A percentile compares a stretch with the other conserved stretches of the same genome.
These are phyloP conservation scores for Tetrapyrgos nigripes DNA, from an alignment of 1,284 basidiomycete genomes.

Conservation along the genomic window DNA sequence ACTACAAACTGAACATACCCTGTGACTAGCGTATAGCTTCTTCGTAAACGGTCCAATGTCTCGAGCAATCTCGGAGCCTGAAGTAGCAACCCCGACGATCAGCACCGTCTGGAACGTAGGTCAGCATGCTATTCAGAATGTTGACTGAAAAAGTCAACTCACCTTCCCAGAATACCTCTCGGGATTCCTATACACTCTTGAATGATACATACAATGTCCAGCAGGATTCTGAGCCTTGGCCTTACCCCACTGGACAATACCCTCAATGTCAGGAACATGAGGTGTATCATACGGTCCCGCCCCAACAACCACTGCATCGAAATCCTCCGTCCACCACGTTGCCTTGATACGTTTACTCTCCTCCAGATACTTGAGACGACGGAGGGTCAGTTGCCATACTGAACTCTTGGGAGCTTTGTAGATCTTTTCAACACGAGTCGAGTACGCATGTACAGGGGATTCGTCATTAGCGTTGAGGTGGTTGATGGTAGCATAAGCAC, in stretches of 20 bases:
- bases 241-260: conserved; percentile 25
- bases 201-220: conserved; percentile 25
- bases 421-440: conserved; percentile 32
- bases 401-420: conserved; percentile 19
- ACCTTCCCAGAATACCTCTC: conserved; percentile 27
- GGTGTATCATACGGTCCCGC: conserved; percentile 26
- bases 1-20: conserved; percentile 14
- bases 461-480: conserved; percentile 28
- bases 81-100: conserved; percentile 24
- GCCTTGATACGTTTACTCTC: conserved; percentile 23
- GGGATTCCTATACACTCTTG: conserved; percentile 26
- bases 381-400: conserved; percentile 28
- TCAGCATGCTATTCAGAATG: not conserved
- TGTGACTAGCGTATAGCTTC: conserved; percentile 18
- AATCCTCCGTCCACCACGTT: conserved; percentile 28
- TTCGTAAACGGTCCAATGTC: conserved; percentile 24
- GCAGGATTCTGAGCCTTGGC: not conserved
- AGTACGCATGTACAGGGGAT: conserved; percentile 26
- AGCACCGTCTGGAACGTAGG: conserved; percentile 24
- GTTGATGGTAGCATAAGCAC: conserved; percentile 30
- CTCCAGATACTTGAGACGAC: conserved; percentile 22
- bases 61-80: conserved; percentile 29
- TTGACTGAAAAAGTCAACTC: not conserved
- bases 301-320: conserved; percentile 25
- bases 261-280: conserved; percentile 26